Base-by-base conservation (phyloP, 2,329 filamentous ascomycete genomes). In the Fusarium liriodendri region DNA sequence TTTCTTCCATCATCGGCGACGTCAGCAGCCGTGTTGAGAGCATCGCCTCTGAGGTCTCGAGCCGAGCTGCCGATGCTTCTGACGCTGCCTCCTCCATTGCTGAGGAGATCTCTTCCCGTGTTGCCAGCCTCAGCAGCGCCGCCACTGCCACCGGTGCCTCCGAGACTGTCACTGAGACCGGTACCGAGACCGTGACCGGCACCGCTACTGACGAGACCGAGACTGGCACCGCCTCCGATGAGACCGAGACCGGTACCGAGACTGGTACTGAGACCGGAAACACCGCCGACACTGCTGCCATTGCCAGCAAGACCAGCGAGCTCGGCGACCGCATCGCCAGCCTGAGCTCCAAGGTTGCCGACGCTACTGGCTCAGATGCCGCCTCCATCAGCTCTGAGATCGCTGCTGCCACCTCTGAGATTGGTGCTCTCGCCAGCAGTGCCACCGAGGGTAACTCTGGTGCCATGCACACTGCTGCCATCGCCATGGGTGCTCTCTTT, bases 401-500 rank as follows among this genome's bases (percentile, higher is more conserved):
- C 59, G 75, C 72, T 42, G 67, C 59, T 1, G 72, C 74, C 25
- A 74, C 64, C 52, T 72, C 77, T 18, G 72, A 63, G 62, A n/a
- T 62, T 42, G 64, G 64, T 65, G 58, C 45, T 10, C 52, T 72
- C 14, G 68, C 50, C 32, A 70, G 60, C 66, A 71, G 62, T 29
- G 75, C 75, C 33, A 72, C 69, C 47, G 72, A 73, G 22, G 65
- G 76, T 62, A 72, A 77, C 64, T 81, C 82, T 8, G 81, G 78
- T 57, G 78, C 82, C 54, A 76, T 78, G 64, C 82, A 81, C 70
- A 86, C 85, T 18, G 86, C 81, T 32, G 85, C 82, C 32, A 73
- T 87, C 47, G 85, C 83, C 22, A 78, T 88, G 55, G 85, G 85
- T 35, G 86, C 85, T 27, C 80, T 88, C 67, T 79, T 87, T 58